Base-by-base conservation (phyloP, 2,329 filamentous ascomycete genomes). In the Xenoacremonium recifei region DNA sequence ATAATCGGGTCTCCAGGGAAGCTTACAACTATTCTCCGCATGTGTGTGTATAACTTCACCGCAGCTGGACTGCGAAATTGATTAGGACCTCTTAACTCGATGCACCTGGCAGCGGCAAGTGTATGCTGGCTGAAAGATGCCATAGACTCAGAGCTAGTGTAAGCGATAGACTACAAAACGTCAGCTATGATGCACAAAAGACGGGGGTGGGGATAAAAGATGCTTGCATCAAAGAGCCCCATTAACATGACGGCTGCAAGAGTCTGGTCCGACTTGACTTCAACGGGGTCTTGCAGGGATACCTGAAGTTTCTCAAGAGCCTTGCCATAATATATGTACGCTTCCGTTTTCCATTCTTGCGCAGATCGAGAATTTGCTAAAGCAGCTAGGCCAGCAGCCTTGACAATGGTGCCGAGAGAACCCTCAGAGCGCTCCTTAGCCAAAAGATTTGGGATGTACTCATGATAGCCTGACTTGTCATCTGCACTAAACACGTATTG, bases 371-470 rank as follows among this genome's bases (percentile, higher is more conserved):
- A 38, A 13, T 54, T 54, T 4, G 53, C 44, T n/a, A 55, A 35
- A n/a, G 53, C 53, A 15, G 53, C 46, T 18, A 50, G 48, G 4
- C 53, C 50, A 6, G 44, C 42, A 17, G 53, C 53, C 6, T 50
- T 42, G 1, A 47, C 33, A 1, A 44, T 40, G 5, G 46, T 55
- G 7, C 29, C 39, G n/a, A 55, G 46, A 4, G 49, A 27, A 0
- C 53, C 53, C 1, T 45, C 25, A 10, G 43, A 45, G 10, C 30
- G 6, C 20, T 52, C 39, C 0, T 27, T 36, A 12, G 23, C 31
- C 5, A 55, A 36, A 6, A 55, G 42, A 3, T 18, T 21, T 2
- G 53, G 53, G 3, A 55, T 42, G 30, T 54, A 54, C 20, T 55
- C 46, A 7, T 54, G 46, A 11, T 39, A 47, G 6, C 42, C 42